Evolutionary conservation across 257 asterid genomes (phyloP).

Genomic region (Scutellaria baicalensis): DNA sequence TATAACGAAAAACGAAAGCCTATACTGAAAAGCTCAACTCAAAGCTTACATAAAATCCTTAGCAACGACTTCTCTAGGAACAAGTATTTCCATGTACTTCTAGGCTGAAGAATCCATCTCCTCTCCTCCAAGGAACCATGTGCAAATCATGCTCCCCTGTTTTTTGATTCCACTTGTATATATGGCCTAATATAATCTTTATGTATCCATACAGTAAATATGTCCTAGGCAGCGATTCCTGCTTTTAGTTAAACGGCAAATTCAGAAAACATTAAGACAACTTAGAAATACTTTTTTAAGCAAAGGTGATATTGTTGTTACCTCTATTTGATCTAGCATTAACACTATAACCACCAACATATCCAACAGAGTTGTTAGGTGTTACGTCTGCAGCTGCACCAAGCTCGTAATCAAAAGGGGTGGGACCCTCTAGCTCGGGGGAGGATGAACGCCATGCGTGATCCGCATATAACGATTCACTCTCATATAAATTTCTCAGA

Average conservation of each 20-base stretch:
- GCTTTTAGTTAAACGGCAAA: slow-evolving; percentile 15
- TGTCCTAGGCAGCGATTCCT: slow-evolving; percentile 80
- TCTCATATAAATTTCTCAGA: slow-evolving; percentile 44
- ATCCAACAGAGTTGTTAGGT: slow-evolving; percentile 44
- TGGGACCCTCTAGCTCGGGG: slow-evolving; percentile 36
- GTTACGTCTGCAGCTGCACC: slow-evolving; percentile 40
- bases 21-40: slow-evolving; percentile 39
- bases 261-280: neutral
- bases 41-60: slow-evolving; percentile 42
- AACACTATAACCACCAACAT: slow-evolving; percentile 58
- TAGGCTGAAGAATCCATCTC: slow-evolving; percentile 18
- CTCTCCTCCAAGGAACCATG: slow-evolving; percentile 27
- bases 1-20: slow-evolving; percentile 31
- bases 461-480: slow-evolving; percentile 36
- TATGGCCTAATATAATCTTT: slow-evolving; percentile 33
- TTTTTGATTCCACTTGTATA: slow-evolving; percentile 23
- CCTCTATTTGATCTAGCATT: slow-evolving; percentile 73
- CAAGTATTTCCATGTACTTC: slow-evolving; percentile 26
- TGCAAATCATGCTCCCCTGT: slow-evolving; percentile 17
- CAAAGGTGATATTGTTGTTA: slow-evolving; percentile 10
- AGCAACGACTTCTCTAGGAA: slow-evolving; percentile 24
- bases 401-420: slow-evolving; percentile 44
- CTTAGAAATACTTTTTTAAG: neutral
- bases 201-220: slow-evolving; percentile 27
- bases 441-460: slow-evolving; percentile 51